These are phyloP conservation scores for Coniella vitis DNA, from an alignment of 2,329 filamentous ascomycete genomes.

Conservation along the genomic window DNA sequence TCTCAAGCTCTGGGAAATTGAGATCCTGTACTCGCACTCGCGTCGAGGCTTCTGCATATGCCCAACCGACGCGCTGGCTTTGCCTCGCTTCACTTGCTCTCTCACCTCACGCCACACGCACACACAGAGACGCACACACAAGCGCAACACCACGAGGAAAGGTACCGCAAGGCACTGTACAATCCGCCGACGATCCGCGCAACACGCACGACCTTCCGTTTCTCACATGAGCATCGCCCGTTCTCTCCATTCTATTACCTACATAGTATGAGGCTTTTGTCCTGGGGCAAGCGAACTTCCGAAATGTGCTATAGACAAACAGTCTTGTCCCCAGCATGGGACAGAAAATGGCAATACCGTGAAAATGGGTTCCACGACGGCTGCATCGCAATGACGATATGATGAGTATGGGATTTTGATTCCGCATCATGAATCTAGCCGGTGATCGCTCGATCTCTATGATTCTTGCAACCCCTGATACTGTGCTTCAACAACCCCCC, in stretches of 20 bases:
- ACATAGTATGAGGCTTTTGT: too few species aligned
- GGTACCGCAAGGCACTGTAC: neutral
- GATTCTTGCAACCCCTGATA: neutral
- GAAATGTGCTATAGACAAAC: neutral
- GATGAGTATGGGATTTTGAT: neutral
- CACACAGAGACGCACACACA: neutral
- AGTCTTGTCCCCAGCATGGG: too few species aligned
- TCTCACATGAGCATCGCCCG: neutral
- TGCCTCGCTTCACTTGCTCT: too few species aligned
- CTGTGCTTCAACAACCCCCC: neutral
- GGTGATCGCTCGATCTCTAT: slow-evolving; percentile 5
- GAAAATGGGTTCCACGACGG: neutral
- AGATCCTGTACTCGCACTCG: too few species aligned
- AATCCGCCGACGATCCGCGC: neutral
- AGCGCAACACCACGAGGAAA: neutral
- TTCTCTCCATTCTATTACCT: neutral
- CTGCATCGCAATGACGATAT: neutral
- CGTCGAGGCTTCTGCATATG: too few species aligned
- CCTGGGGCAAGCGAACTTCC: too few species aligned
- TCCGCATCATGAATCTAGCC: neutral
- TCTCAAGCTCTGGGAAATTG: too few species aligned
- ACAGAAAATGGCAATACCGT: neutral
- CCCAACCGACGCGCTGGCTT: too few species aligned
- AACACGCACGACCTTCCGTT: slow-evolving; percentile 1
- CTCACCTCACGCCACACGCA: too few species aligned